Conservation (phyloP, 2,329 filamentous ascomycete genomes). For the Rugonectria rugulosa region DNA sequence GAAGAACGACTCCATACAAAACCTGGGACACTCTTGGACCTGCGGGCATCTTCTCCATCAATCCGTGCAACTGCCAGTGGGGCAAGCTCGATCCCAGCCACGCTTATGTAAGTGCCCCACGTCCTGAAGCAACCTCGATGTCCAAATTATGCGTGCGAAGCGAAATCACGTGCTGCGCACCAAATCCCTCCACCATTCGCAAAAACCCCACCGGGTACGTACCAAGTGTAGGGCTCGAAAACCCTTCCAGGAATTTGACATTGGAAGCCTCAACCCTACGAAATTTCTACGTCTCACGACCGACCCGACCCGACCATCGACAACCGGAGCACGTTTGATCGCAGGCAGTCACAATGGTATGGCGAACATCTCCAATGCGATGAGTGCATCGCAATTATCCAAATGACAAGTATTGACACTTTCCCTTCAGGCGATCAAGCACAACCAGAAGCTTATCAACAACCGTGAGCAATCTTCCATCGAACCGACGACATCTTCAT, state of each 20-base stretch:
- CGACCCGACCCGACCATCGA: constrained; percentile 52
- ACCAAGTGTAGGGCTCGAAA: constrained; percentile 51
- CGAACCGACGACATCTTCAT: constrained; percentile 39
- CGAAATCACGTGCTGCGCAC: constrained; percentile 35
- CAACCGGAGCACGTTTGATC: constrained; percentile 57
- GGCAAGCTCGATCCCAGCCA: too few relatives aligned
- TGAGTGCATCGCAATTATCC: constrained; percentile 28
- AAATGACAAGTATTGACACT: constrained; percentile 38
- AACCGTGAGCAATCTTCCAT: constrained; percentile 73
- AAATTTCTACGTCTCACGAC: constrained; percentile 51
- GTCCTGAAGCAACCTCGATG: too few relatives aligned
- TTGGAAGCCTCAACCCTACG: constrained; percentile 45
- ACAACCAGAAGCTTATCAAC: constrained; percentile 98
- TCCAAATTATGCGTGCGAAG: not conserved
- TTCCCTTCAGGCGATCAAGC: constrained; percentile 85
- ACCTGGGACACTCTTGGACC: too few relatives aligned
- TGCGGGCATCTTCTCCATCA: too few relatives aligned
- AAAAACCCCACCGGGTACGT: constrained; percentile 44
- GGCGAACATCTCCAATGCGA: constrained; percentile 36
- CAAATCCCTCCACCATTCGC: constrained; percentile 22
- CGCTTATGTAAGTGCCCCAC: not conserved
- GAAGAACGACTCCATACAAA: too few relatives aligned
- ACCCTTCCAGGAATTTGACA: constrained; percentile 52
- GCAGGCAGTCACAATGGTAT: constrained; percentile 64
- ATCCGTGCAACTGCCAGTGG: too few relatives aligned